phyloP scores from a whole-genome alignment of 2,329 filamentous ascomycete species.

The Pseudogymnoascus sp. region DNA sequence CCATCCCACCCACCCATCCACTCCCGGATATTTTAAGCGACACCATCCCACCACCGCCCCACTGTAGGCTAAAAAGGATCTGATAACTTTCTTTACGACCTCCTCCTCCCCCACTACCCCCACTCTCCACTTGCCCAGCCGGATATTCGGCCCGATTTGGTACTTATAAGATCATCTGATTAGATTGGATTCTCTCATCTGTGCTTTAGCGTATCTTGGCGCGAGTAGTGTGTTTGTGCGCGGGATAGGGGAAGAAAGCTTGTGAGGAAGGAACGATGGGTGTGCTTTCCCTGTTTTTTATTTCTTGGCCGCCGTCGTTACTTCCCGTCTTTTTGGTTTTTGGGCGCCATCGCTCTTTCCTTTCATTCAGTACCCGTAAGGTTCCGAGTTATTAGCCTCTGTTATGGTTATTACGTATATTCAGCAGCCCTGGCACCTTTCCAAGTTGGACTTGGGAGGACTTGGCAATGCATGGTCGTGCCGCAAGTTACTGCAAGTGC shows the following conservation, averaged over 20 bases:
- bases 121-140: not conserved
- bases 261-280: not conserved
- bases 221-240: not conserved
- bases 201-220: not conserved
- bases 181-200: slow-evolving; percentile 2
- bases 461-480: not conserved
- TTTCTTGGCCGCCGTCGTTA: not conserved
- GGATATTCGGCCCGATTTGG: not conserved
- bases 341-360: not conserved
- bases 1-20: not conserved
- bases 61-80: not conserved
- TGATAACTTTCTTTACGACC: slow-evolving; percentile 1
- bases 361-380: not conserved
- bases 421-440: not conserved
- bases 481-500: not conserved
- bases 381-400: not conserved
- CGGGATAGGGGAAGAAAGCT: not conserved
- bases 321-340: not conserved
- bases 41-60: not conserved
- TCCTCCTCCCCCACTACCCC: not conserved
- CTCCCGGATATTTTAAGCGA: slow-evolving; percentile 6
- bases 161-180: slow-evolving; percentile 8
- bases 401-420: not conserved
- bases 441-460: not conserved
- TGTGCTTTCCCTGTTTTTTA: not conserved